These are phyloP conservation scores for Sporobolomyces pararoseus DNA, from an alignment of 768 basidiomycete species.

Conservation along the genomic window DNA sequence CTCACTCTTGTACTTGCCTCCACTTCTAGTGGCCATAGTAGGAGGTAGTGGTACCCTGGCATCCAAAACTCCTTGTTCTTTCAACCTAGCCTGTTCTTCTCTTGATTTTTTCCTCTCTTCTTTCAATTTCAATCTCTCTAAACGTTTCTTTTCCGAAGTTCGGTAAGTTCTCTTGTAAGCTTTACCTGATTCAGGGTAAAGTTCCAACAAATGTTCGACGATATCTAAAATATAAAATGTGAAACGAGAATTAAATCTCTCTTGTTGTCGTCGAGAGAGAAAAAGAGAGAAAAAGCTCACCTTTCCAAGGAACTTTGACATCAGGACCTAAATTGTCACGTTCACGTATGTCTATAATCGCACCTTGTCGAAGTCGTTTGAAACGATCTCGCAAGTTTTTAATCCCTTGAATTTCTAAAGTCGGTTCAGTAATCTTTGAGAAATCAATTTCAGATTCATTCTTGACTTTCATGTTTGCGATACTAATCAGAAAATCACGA, in stretches of 20 bases:
- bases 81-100: neutral
- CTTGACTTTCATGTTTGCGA: neutral
- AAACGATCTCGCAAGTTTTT: constrained; percentile 36
- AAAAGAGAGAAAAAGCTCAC: constrained; percentile 13
- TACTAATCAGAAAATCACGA: neutral
- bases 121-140: neutral
- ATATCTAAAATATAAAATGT: neutral
- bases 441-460: constrained; percentile 30
- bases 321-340: neutral
- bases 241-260: too few species aligned
- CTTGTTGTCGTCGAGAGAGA: too few species aligned
- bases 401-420: constrained; percentile 15
- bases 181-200: constrained; percentile 14
- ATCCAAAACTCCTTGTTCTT: neutral
- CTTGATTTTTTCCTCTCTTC: neutral
- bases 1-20: constrained; percentile 7
- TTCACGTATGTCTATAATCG: neutral
- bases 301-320: neutral
- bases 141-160: constrained; percentile 4
- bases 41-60: too few species aligned
- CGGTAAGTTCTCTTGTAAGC: constrained; percentile 16
- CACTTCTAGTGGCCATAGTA: too few species aligned
- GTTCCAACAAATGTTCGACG: neutral
- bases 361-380: neutral
- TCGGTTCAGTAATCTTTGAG: neutral